A percentile compares a stretch with the other conserved stretches of the same genome.
These are phyloP conservation scores for Circinella umbellata DNA, from an alignment of 371 early-diverging fungal genomes.

Conservation along the genomic window DNA sequence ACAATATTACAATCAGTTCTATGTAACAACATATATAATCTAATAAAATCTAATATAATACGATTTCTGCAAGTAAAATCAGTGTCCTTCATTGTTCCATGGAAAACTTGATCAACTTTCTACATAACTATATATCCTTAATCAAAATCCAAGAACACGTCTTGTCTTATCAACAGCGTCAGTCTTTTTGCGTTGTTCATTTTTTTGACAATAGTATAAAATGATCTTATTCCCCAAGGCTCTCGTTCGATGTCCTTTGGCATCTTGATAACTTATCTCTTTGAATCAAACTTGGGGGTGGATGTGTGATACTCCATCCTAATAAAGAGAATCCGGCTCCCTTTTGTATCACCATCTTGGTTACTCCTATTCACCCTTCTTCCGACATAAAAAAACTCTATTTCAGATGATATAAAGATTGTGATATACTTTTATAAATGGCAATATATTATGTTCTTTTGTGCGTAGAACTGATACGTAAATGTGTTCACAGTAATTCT, in stretches of 20 bases:
- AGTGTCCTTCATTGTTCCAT: slow-evolving; percentile 6
- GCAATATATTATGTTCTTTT: neutral
- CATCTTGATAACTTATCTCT: neutral
- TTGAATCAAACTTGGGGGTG: neutral
- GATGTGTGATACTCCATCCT: neutral
- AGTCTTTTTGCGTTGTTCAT: neutral
- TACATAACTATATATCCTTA: slow-evolving; percentile 15
- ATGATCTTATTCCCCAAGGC: neutral
- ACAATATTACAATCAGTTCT: neutral
- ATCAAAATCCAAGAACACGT: slow-evolving; percentile 1
- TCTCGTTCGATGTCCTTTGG: neutral
- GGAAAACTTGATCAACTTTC: slow-evolving; percentile 7
- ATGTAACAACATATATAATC: neutral
- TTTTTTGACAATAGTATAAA: neutral
- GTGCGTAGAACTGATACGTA: neutral
- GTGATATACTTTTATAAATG: neutral
- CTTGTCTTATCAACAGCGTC: slow-evolving; percentile 3
- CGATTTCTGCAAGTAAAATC: slow-evolving; percentile 15
- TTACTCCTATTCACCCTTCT: neutral
- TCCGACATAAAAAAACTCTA: neutral
- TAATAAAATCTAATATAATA: neutral
- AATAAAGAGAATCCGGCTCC: neutral
- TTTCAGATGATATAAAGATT: neutral
- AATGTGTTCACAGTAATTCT: neutral
- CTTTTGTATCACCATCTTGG: slow-evolving; percentile 1